A percentile compares a stretch with the other conserved stretches of the same genome.
Conservation (phyloP, 176 grass and related monocot species). For the Aegilops bicornis region DNA sequence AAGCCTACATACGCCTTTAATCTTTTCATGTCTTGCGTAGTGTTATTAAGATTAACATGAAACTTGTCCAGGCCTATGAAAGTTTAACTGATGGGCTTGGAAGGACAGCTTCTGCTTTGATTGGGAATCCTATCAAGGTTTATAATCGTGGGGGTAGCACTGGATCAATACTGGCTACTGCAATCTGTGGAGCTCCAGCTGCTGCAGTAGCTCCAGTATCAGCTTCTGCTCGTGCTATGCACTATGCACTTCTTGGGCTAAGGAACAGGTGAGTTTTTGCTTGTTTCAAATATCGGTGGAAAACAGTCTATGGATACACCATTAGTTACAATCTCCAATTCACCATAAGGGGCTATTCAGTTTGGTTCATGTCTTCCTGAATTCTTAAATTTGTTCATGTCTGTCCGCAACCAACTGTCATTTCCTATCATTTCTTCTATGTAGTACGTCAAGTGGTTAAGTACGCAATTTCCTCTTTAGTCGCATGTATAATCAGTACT, state of each 20-base stretch:
- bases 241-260: slow-evolving; percentile 76
- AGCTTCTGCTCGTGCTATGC: slow-evolving; percentile 72
- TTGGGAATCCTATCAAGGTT: slow-evolving; percentile 84
- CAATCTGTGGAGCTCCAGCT: slow-evolving; percentile 76
- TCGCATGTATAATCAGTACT: not conserved
- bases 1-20: not conserved
- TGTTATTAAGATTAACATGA: slow-evolving; percentile 15
- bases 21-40: not conserved
- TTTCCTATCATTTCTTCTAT: slow-evolving; percentile 9
- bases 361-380: not conserved
- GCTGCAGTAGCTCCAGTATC: slow-evolving; percentile 93
- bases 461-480: not conserved
- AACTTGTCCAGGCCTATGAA: slow-evolving; percentile 73
- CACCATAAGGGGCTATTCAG: not conserved
- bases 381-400: not conserved
- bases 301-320: not conserved
- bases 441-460: not conserved
- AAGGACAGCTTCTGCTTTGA: slow-evolving; percentile 73
- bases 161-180: slow-evolving; percentile 76
- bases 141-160: slow-evolving; percentile 87
- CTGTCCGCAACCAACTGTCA: not conserved
- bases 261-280: slow-evolving; percentile 73
- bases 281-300: not conserved
- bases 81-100: slow-evolving; percentile 88
- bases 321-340: not conserved